These are phyloP conservation scores for Fusarium bactridioides DNA, from an alignment of 2,329 filamentous ascomycete genomes.

Conservation along the genomic window DNA sequence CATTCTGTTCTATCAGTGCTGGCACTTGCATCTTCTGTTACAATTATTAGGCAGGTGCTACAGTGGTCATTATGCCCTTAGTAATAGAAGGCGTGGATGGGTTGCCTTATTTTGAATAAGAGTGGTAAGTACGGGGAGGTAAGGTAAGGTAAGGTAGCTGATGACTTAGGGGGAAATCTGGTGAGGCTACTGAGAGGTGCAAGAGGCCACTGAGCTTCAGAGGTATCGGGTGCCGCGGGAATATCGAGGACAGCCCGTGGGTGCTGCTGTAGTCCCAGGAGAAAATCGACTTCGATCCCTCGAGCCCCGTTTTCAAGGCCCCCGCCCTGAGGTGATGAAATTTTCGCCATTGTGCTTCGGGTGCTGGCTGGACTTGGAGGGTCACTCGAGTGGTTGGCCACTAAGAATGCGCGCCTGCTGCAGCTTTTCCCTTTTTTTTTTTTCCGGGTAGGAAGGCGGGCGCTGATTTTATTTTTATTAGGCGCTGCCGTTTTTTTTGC, in stretches of 20 bases:
- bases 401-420: slow-evolving; percentile 34
- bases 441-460: slow-evolving; percentile 12
- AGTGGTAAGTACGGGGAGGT: not conserved
- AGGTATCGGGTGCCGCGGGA: slow-evolving; percentile 11
- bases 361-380: slow-evolving; percentile 18
- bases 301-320: slow-evolving; percentile 31
- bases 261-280: slow-evolving; percentile 13
- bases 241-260: not conserved
- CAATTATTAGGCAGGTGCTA: not conserved
- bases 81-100: not conserved
- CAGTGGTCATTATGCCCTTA: not conserved
- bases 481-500: slow-evolving; percentile 29
- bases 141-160: not conserved
- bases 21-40: not conserved
- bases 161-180: not conserved
- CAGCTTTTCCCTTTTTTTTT: slow-evolving; percentile 37
- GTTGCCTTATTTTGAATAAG: not conserved
- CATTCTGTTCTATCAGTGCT: not conserved
- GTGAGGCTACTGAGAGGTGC: slow-evolving; percentile 3
- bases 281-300: not conserved
- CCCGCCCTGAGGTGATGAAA: slow-evolving; percentile 26
- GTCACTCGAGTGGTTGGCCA: slow-evolving; percentile 20
- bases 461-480: slow-evolving; percentile 22
- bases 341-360: slow-evolving; percentile 17
- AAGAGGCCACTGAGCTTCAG: not conserved